These are phyloP conservation scores for Neurospora sp. DNA, from an alignment of 2,329 filamentous ascomycete genomes.

Conservation along the genomic window DNA sequence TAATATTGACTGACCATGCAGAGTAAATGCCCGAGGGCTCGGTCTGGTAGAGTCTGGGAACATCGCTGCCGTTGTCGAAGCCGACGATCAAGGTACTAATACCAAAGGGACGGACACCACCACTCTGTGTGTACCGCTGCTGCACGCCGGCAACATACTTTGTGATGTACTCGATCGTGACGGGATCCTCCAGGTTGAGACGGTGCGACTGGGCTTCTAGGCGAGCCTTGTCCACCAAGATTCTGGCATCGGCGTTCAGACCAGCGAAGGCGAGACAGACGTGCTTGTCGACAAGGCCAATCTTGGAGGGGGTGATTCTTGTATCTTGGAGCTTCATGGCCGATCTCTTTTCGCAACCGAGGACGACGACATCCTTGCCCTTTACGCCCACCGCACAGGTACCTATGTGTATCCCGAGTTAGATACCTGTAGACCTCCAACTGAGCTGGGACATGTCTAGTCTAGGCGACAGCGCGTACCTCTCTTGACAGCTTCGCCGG, in stretches of 20 bases:
- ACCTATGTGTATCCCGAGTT: conserved; percentile 40
- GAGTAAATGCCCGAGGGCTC: conserved; percentile 99
- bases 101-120: conserved; percentile 95
- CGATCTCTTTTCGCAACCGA: conserved; percentile 97
- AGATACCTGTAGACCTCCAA: conserved; percentile 46
- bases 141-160: conserved; percentile 98
- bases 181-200: conserved; percentile 92
- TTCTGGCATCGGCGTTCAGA: conserved; percentile 93
- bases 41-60: conserved; percentile 89
- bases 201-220: conserved; percentile 96
- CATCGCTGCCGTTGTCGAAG: conserved; percentile 89
- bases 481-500: conserved; percentile 96
- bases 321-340: conserved; percentile 99
- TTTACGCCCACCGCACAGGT: conserved; percentile 98
- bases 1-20: conserved; percentile 61
- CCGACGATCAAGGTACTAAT: conserved; percentile 97
- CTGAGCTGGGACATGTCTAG: conserved; percentile 78
- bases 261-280: conserved; percentile 96
- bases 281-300: conserved; percentile 90
- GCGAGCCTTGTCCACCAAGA: conserved; percentile 95
- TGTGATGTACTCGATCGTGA: conserved; percentile 98
- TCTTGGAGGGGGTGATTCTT: conserved; percentile 97
- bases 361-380: conserved; percentile 84
- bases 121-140: conserved; percentile 97
- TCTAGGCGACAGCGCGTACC: conserved; percentile 43